A percentile compares a stretch with the other conserved stretches of the same genome.
These are phyloP conservation scores for Pelargonium citronellum DNA, from an alignment of 441 rosid species.

Conservation along the genomic window DNA sequence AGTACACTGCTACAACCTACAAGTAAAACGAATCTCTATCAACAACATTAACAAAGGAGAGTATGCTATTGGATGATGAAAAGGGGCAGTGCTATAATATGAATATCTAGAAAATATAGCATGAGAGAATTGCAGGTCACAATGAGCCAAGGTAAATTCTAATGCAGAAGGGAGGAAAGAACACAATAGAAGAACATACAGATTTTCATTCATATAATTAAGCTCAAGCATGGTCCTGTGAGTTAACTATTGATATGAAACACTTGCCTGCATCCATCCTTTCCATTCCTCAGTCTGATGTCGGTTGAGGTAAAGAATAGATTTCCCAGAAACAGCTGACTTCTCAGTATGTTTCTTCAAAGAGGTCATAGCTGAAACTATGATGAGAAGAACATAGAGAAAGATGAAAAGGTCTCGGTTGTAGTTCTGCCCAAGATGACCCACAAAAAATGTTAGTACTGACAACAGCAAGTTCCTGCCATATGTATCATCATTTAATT, in stretches of 20 bases:
- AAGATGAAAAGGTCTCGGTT: slow-evolving; percentile 88
- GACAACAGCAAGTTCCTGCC: background rate
- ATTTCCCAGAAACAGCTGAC: slow-evolving; percentile 72
- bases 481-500: too few relatives aligned
- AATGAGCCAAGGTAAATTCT: background rate
- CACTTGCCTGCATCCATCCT: slow-evolving; percentile 99
- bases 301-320: slow-evolving; percentile 73
- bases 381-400: slow-evolving; percentile 81
- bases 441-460: slow-evolving; percentile 11
- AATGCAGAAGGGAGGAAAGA: background rate
- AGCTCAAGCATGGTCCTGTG: background rate
- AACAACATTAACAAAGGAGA: background rate
- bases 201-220: background rate
- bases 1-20: too few relatives aligned
- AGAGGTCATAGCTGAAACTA: slow-evolving; percentile 86
- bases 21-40: too few relatives aligned
- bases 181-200: background rate
- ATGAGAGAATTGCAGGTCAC: background rate
- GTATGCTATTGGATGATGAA: background rate
- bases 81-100: background rate
- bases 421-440: slow-evolving; percentile 60
- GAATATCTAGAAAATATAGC: too few relatives aligned
- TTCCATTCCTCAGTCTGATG: slow-evolving; percentile 99
- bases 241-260: slow-evolving; percentile 12
- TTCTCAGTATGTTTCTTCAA: slow-evolving; percentile 75